Percentiles rank a stretch among this genome's conserved stretches.
These are phyloP conservation scores for Puccinia hordei DNA, from an alignment of 1,284 basidiomycete genomes.

Conservation along the genomic window DNA sequence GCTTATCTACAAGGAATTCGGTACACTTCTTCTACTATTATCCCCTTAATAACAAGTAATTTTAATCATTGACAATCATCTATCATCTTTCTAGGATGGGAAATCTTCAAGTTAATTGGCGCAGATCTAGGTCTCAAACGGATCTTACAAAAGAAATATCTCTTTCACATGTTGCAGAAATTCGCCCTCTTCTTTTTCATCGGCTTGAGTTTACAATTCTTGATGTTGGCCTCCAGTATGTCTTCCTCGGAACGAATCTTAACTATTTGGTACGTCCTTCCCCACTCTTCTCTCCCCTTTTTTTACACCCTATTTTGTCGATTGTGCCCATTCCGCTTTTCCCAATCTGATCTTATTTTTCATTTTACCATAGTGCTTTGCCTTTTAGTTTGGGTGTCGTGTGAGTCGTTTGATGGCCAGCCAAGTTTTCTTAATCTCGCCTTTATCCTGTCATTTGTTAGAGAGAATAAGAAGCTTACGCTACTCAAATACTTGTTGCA, in stretches of 20 bases:
- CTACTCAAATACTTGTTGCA: not conserved
- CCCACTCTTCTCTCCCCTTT: too few species aligned
- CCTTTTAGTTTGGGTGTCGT: conserved; percentile 25
- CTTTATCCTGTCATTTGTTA: too few species aligned
- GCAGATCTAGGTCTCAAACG: conserved; percentile 34
- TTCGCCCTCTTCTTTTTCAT: conserved; percentile 47
- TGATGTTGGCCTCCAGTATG: conserved; percentile 33
- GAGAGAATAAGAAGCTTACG: too few species aligned
- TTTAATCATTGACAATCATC: not conserved
- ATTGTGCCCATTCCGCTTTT: too few species aligned
- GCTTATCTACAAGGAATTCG: conserved; percentile 47
- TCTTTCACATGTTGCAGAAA: conserved; percentile 50
- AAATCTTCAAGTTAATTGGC: conserved; percentile 44
- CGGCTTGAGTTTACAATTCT: conserved; percentile 41
- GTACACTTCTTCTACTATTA: too few species aligned
- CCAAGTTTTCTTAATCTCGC: too few species aligned
- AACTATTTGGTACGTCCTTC: conserved; percentile 22
- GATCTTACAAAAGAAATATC: conserved; percentile 36
- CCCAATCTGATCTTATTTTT: not conserved
- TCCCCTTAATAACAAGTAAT: too few species aligned
- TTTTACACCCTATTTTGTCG: too few species aligned
- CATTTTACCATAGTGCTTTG: not conserved
- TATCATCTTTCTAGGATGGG: conserved; percentile 25
- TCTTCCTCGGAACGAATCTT: conserved; percentile 5
- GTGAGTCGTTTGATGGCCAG: not conserved